A percentile compares a stretch with the other conserved stretches of the same genome.
phyloP scores from a whole-genome alignment of 2,329 filamentous ascomycete genomes.

The Colletotrichum tamarilloi region DNA sequence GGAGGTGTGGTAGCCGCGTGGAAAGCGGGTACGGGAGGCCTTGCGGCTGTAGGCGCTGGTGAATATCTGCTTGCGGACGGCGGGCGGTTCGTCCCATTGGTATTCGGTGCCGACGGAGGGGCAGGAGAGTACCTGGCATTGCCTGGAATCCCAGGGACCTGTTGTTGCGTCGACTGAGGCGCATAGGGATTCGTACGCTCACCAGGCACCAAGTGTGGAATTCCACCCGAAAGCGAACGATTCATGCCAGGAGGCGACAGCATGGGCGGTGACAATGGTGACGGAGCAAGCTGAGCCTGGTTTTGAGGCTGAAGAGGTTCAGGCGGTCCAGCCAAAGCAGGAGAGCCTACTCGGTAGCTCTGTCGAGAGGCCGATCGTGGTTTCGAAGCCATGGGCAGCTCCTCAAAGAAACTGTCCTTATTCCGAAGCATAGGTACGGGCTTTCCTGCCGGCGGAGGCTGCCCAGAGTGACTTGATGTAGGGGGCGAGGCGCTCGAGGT shows the following conservation, averaged over 20 bases:
- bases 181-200: slow-evolving; percentile 66
- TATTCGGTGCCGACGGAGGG: slow-evolving; percentile 52
- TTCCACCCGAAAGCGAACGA: slow-evolving; percentile 36
- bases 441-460: slow-evolving; percentile 45
- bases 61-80: slow-evolving; percentile 64
- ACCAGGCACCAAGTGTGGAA: slow-evolving; percentile 62
- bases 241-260: slow-evolving; percentile 25
- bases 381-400: slow-evolving; percentile 73
- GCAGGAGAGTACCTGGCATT: slow-evolving; percentile 73
- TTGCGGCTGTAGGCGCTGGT: slow-evolving; percentile 54
- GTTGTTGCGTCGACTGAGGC: slow-evolving; percentile 50
- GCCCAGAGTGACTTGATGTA: slow-evolving; percentile 50
- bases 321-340: slow-evolving; percentile 50
- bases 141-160: slow-evolving; percentile 46
- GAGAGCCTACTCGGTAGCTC: slow-evolving; percentile 56
- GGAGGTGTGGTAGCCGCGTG: slow-evolving; percentile 47
- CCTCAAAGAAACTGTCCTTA: slow-evolving; percentile 79
- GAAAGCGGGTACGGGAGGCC: slow-evolving; percentile 55
- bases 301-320: slow-evolving; percentile 45
- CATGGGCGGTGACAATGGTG: slow-evolving; percentile 28
- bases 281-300: slow-evolving; percentile 40
- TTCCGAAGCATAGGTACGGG: slow-evolving; percentile 48
- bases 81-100: slow-evolving; percentile 52
- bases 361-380: slow-evolving; percentile 71
- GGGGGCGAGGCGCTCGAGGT: slow-evolving; percentile 42